Evolutionary conservation across 768 basidiomycete species (phyloP).

Genomic region (Gloeophyllum trabeum): DNA sequence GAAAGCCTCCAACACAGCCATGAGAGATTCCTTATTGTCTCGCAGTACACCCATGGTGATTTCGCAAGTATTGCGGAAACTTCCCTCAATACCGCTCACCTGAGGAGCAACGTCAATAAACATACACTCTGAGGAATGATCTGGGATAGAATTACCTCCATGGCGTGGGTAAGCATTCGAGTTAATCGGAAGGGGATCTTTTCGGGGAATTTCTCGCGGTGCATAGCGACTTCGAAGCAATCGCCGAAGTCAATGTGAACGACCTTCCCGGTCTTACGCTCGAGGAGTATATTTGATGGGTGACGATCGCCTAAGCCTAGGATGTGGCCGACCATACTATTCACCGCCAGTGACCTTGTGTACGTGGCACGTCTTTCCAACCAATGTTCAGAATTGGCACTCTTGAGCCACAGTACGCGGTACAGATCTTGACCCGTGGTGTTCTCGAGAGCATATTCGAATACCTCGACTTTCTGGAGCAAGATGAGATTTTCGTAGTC

Average conservation of each 20-base stretch:
- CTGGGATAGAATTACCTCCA: constrained; percentile 61
- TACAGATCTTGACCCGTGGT: constrained; percentile 98
- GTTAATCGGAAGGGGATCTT: constrained; percentile 97
- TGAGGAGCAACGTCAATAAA: constrained; percentile 18
- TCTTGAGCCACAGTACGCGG: constrained; percentile 93
- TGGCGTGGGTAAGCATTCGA: constrained; percentile 96
- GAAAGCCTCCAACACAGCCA: constrained; percentile 98
- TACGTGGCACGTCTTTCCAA: constrained; percentile 92
- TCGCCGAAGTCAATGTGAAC: constrained; percentile 98
- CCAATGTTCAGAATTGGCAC: constrained; percentile 94
- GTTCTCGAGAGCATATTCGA: constrained; percentile 96
- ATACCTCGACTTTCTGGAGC: constrained; percentile 97
- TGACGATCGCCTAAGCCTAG: constrained; percentile 96
- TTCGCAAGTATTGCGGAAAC: constrained; percentile 91
- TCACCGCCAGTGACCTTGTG: constrained; percentile 90
- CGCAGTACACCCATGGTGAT: constrained; percentile 96
- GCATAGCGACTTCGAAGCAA: constrained; percentile 97
- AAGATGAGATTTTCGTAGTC: constrained; percentile 93
- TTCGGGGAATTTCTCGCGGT: constrained; percentile 97
- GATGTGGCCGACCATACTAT: constrained; percentile 98
- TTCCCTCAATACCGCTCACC: constrained; percentile 98
- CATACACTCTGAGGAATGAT: neutral
- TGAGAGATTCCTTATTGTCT: constrained; percentile 96
- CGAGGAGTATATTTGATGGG: constrained; percentile 89
- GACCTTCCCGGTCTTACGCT: constrained; percentile 85